Conservation (phyloP, 2,329 filamentous ascomycete genomes). For the Hortaea werneckii region DNA sequence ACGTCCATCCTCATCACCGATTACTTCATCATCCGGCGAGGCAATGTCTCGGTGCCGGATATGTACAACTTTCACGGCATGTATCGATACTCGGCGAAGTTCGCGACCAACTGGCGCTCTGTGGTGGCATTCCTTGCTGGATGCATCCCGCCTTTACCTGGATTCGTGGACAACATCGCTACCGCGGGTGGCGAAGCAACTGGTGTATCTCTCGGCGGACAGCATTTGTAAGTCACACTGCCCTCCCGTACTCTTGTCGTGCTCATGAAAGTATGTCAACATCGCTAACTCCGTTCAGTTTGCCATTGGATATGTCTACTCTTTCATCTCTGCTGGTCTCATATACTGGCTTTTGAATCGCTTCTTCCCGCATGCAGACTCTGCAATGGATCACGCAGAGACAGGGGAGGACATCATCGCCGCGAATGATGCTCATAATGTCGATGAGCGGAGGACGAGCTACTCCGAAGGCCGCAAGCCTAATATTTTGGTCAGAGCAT, state of each 20-base stretch:
- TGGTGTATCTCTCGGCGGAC: conserved; percentile 32
- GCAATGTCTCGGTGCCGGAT: conserved; percentile 35
- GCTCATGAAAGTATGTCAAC: neutral
- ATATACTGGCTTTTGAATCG: conserved; percentile 27
- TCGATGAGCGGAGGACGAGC: no score
- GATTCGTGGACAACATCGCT: conserved; percentile 38
- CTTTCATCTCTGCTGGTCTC: conserved; percentile 25
- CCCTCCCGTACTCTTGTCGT: neutral
- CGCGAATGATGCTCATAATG: conserved; percentile 17
- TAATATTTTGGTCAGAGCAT: no score
- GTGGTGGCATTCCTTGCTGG: conserved; percentile 47
- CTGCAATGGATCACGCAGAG: conserved; percentile 70
- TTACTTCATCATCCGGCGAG: conserved; percentile 43
- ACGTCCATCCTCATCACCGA: conserved; percentile 43
- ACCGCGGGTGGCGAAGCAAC: conserved; percentile 18
- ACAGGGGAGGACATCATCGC: conserved; percentile 49
- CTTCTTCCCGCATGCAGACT: conserved; percentile 54
- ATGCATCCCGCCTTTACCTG: conserved; percentile 46
- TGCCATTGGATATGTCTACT: conserved; percentile 29
- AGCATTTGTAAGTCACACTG: conserved; percentile 38
- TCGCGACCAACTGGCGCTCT: conserved; percentile 45
- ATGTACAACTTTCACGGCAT: conserved; percentile 36
- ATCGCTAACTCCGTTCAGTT: conserved; percentile 8
- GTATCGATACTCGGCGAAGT: conserved; percentile 7
- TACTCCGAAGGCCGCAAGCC: no score